phyloP scores from a whole-genome alignment of 208 protist genomes.

The Leishmania arabica region DNA sequence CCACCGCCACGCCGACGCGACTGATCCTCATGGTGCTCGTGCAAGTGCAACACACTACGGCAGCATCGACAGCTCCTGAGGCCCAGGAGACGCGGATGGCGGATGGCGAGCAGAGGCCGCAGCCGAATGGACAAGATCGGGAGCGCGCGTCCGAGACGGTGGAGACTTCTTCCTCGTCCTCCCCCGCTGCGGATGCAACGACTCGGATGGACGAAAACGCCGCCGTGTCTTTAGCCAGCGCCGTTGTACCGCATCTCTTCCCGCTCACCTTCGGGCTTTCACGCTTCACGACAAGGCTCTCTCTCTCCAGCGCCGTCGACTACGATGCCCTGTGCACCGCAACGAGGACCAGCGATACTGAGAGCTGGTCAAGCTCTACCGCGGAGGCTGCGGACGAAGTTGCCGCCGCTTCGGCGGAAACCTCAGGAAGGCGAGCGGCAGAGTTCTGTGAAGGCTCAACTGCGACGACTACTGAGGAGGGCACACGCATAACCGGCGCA shows the following conservation, averaged over 20 bases:
- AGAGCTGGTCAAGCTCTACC: not conserved
- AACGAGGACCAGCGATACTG: not conserved
- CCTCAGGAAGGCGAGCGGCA: not conserved
- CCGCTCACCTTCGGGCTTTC: slow-evolving; percentile 21
- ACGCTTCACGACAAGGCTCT: slow-evolving; percentile 16
- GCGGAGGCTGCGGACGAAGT: not conserved
- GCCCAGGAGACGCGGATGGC: not conserved
- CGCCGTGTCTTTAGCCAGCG: slow-evolving; percentile 5
- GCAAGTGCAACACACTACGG: slow-evolving; percentile 6
- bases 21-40: slow-evolving; percentile 30
- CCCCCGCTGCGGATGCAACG: not conserved
- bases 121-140: not conserved
- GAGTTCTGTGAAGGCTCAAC: not conserved
- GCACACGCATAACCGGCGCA: not conserved
- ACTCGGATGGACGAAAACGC: slow-evolving; percentile 2
- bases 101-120: not conserved
- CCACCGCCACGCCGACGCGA: slow-evolving; percentile 13
- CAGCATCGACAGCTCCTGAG: not conserved
- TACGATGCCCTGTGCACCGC: slow-evolving; percentile 16
- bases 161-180: not conserved
- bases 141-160: not conserved
- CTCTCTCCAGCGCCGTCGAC: slow-evolving; percentile 23
- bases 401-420: not conserved
- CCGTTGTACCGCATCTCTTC: slow-evolving; percentile 24
- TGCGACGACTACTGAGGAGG: not conserved